These are phyloP conservation scores for Aspergillus fructus DNA, from an alignment of 2,329 filamentous ascomycete genomes.

Conservation along the genomic window DNA sequence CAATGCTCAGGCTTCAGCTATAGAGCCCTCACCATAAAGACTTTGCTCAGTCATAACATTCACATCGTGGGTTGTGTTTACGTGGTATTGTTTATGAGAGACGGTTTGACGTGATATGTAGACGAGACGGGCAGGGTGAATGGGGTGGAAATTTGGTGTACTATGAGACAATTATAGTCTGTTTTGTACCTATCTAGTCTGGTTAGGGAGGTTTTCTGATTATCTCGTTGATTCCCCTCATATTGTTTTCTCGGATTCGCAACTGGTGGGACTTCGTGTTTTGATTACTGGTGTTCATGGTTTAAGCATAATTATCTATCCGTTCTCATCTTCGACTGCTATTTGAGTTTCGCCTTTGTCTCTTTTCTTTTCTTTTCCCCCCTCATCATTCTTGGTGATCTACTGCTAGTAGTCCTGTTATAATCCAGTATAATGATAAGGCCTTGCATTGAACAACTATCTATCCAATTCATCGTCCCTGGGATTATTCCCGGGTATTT, in stretches of 20 bases:
- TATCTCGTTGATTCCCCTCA: constrained; percentile 2
- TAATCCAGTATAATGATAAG: background rate
- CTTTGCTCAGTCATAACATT: background rate
- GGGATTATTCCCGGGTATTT: background rate
- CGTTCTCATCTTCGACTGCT: background rate
- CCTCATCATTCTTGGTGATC: background rate
- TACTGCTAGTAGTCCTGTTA: background rate
- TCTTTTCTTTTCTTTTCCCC: background rate
- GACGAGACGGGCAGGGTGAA: background rate
- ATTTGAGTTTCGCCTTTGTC: background rate
- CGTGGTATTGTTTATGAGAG: constrained; percentile 7
- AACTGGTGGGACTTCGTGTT: background rate
- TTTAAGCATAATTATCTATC: background rate
- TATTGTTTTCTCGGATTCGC: background rate
- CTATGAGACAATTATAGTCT: background rate
- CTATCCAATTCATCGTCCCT: background rate
- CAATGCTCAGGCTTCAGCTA: background rate
- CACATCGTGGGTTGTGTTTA: background rate
- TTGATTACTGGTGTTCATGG: constrained; percentile 1
- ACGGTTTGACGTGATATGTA: background rate
- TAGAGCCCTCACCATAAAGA: constrained; percentile 1
- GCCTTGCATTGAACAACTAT: background rate
- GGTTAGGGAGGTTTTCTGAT: constrained; percentile 10
- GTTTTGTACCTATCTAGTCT: background rate
- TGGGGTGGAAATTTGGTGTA: background rate